A percentile compares a stretch with the other conserved stretches of the same genome.
Conservation (phyloP, 441 rosid species). For the Kokia cookei region DNA sequence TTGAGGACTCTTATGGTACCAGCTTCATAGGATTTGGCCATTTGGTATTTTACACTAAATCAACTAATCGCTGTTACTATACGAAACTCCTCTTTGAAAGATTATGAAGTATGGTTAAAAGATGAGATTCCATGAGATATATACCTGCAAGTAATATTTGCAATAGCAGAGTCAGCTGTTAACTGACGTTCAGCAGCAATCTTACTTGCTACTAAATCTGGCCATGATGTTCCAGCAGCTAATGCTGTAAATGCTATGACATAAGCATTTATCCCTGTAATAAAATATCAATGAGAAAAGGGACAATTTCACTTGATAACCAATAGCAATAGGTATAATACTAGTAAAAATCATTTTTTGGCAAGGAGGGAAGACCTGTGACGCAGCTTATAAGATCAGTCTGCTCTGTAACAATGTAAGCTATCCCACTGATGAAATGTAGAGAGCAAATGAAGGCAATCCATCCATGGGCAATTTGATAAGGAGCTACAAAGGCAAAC, state of each 20-base stretch:
- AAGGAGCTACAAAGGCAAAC: slow-evolving; percentile 90
- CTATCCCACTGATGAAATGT: slow-evolving; percentile 73
- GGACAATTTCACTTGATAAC: background rate
- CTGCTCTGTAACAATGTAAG: slow-evolving; percentile 62
- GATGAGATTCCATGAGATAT: background rate
- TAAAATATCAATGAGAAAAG: background rate
- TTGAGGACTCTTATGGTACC: background rate
- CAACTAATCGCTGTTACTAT: background rate
- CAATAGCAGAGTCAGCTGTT: slow-evolving; percentile 91
- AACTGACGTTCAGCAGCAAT: slow-evolving; percentile 90
- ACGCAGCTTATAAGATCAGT: slow-evolving; percentile 86
- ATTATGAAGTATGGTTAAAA: background rate
- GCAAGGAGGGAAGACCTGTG: slow-evolving; percentile 46
- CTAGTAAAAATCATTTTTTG: background rate
- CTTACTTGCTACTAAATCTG: slow-evolving; percentile 92
- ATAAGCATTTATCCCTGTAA: slow-evolving; percentile 76
- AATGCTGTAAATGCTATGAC: slow-evolving; percentile 90
- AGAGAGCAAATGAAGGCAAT: slow-evolving; percentile 80
- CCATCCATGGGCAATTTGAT: slow-evolving; percentile 89
- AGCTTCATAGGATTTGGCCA: background rate
- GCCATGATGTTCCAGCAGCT: slow-evolving; percentile 93
- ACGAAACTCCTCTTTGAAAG: background rate
- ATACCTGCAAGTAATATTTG: slow-evolving; percentile 96
- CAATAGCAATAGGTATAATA: background rate
- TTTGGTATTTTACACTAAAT: background rate